Evolutionary conservation across 164 flowering plant species (phyloP).

Genomic region (Platanus orientalis): DNA sequence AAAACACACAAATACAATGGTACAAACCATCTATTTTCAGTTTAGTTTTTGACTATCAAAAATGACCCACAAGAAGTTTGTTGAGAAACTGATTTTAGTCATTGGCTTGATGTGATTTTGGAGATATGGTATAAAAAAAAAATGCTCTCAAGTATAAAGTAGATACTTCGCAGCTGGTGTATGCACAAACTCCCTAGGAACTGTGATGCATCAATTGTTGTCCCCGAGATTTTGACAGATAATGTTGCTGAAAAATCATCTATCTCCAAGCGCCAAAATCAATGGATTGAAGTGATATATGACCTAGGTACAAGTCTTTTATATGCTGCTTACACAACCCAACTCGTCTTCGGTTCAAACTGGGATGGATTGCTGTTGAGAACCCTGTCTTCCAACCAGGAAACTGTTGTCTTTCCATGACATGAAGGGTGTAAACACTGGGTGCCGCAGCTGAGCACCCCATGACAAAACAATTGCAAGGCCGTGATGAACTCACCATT

Average conservation of each 20-base stretch:
- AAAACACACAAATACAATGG: too few species aligned
- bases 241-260: conserved; percentile 7
- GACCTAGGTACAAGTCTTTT: conserved; percentile 72
- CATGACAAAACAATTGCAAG: conserved; percentile 64
- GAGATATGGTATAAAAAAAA: too few species aligned
- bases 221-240: too few species aligned
- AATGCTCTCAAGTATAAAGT: too few species aligned
- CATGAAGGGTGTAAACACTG: conserved; percentile 66
- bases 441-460: conserved; percentile 68
- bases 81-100: too few species aligned
- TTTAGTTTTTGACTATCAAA: too few species aligned
- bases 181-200: too few species aligned
- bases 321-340: conserved; percentile 77
- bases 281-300: conserved; percentile 75
- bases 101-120: too few species aligned
- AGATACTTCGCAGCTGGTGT: too few species aligned
- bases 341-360: conserved; percentile 62
- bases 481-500: conserved; percentile 51
- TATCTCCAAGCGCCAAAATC: conserved; percentile 67
- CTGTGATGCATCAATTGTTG: too few species aligned
- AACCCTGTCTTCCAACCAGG: conserved; percentile 94
- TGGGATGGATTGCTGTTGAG: conserved; percentile 68
- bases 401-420: conserved; percentile 76
- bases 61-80: too few species aligned
- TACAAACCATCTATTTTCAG: too few species aligned